phyloP scores from a whole-genome alignment of 345 rosid genomes.

The Acer negundo region DNA sequence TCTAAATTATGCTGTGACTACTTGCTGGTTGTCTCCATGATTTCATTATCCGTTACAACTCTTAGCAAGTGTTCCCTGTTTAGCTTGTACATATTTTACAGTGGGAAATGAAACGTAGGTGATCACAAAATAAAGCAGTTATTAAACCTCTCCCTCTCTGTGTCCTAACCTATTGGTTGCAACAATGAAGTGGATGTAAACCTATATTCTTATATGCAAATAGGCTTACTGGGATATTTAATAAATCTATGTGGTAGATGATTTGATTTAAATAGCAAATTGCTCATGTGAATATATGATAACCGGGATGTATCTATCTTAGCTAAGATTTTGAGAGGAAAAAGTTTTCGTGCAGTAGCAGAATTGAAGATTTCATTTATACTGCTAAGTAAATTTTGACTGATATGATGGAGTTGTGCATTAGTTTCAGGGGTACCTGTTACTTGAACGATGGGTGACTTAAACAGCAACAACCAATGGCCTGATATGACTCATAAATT shows the following conservation, averaged over 20 bases:
- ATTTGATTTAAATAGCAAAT: not conserved
- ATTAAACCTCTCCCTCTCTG: not conserved
- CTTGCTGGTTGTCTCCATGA: not conserved
- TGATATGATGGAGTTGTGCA: not conserved
- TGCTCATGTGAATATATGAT: not conserved
- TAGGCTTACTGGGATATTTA: not conserved
- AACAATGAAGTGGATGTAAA: not conserved
- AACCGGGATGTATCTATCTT: not conserved
- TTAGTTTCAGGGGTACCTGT: not conserved
- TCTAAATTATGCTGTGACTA: not conserved
- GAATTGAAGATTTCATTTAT: not conserved
- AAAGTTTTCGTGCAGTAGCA: not conserved
- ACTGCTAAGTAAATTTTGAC: not conserved
- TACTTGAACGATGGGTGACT: not conserved
- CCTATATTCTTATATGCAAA: not conserved
- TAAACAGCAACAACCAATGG: not conserved
- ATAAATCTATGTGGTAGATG: not conserved
- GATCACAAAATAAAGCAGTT: not conserved
- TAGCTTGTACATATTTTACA: not conserved
- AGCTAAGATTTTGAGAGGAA: constrained; percentile 4
- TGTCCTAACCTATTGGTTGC: not conserved
- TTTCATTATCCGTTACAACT: not conserved
- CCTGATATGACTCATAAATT: not conserved
- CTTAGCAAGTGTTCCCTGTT: not conserved
- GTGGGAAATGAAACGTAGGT: not conserved